A percentile compares a stretch with the other conserved stretches of the same genome.
These are phyloP conservation scores for Rhamnella rubrinervis DNA, from an alignment of 331 rosid species.

Conservation along the genomic window DNA sequence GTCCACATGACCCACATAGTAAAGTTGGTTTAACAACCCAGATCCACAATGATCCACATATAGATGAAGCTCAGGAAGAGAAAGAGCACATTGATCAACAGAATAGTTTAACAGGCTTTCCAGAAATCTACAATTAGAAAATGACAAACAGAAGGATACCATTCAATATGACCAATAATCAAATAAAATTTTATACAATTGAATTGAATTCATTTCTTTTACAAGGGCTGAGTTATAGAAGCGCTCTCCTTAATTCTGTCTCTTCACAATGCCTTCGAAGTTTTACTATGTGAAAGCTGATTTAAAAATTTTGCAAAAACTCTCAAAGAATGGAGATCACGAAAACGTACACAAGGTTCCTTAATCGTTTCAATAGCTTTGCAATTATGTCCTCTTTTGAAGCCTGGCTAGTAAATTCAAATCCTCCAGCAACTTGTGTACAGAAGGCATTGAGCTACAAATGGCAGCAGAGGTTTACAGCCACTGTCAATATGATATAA, in stretches of 20 bases:
- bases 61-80: conserved; percentile 41
- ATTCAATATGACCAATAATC: neutral
- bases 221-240: neutral
- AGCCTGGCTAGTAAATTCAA: conserved; percentile 34
- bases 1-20: conserved; percentile 19
- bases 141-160: neutral
- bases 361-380: conserved; percentile 40
- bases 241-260: neutral
- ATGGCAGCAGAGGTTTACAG: neutral
- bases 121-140: conserved; percentile 28
- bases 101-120: conserved; percentile 34
- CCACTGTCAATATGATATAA: neutral
- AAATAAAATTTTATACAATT: neutral
- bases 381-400: conserved; percentile 28
- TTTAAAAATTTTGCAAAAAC: neutral
- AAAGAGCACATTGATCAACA: conserved; percentile 20
- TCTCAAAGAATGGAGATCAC: neutral
- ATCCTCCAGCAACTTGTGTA: conserved; percentile 34
- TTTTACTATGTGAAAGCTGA: neutral
- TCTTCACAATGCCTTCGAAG: neutral
- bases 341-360: conserved; percentile 40
- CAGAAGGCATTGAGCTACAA: conserved; percentile 42
- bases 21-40: conserved; percentile 19
- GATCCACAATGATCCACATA: conserved; percentile 22
- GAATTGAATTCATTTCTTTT: neutral